phyloP scores from a whole-genome alignment of 345 rosid genomes.

The Aethionema arabicum region DNA sequence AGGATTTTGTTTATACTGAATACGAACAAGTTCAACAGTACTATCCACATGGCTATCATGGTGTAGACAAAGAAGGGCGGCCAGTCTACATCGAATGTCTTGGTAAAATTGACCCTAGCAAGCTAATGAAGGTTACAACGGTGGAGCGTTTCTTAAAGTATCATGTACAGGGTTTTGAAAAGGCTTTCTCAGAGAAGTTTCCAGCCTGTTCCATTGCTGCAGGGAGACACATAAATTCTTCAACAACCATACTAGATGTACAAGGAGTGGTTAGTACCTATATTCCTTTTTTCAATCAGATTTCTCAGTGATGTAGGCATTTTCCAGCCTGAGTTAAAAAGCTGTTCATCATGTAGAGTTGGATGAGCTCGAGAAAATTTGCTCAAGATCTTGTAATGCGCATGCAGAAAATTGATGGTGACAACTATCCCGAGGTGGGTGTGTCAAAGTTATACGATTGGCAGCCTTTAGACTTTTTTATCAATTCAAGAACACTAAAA shows the following conservation, averaged over 20 bases:
- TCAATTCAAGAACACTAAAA: constrained; percentile 31
- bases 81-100: constrained; percentile 89
- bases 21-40: constrained; percentile 68
- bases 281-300: constrained; percentile 7
- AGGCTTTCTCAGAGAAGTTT: constrained; percentile 79
- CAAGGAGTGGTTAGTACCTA: constrained; percentile 69
- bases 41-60: constrained; percentile 98
- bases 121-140: constrained; percentile 78
- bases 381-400: constrained; percentile 92
- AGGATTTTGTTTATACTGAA: constrained; percentile 92
- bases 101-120: constrained; percentile 73
- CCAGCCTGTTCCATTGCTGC: constrained; percentile 90
- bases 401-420: constrained; percentile 95
- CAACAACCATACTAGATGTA: constrained; percentile 79
- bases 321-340: neutral
- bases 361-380: constrained; percentile 85
- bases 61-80: constrained; percentile 81
- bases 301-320: neutral
- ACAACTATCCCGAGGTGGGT: constrained; percentile 97
- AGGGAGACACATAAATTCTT: constrained; percentile 72
- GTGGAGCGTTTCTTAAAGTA: constrained; percentile 85
- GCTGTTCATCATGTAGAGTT: constrained; percentile 54
- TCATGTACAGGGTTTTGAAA: constrained; percentile 92
- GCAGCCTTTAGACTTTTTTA: neutral
- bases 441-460: constrained; percentile 29